Evolutionary conservation across 164 flowering plant species (phyloP), one percentile per base, ranked within the genome.

Genomic region (Nelumbo lutea): DNA sequence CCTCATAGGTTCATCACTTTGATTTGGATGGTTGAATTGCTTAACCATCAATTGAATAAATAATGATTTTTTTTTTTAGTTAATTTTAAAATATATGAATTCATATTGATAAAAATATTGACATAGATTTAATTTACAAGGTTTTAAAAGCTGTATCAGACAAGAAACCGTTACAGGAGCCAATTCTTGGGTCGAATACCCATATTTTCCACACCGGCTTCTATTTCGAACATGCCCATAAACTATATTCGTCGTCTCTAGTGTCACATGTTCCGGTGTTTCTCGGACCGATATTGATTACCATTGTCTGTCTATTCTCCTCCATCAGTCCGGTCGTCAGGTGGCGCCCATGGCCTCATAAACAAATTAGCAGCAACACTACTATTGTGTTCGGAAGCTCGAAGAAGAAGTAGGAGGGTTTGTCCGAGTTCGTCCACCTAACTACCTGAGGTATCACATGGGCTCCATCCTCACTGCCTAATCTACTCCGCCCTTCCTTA

Each of bases 401-500:
- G 40, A 57, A 57, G 59, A 57, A 57, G 59, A 57, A 57, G 8
- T 57, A 15, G 41, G 59, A 57, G 59, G 59, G 59, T 5, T 57
- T 40, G 14, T 57, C 59, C 27, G 27, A 27, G 0, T 27, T 27
- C 0, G 27, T 27, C 27, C 27, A 27, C 27, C 27, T 27, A 0
- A 27, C 9, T 40, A 57, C 59, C 59, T 57, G 40, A 57, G 8
- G 14, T 53, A 53, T 15, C 57, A 53, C n/a, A 53, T 53, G 59
- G 59, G 59, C 4, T 40, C 59, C 40, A 40, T 57, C 78, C 97
- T 83, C 0, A 75, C 57, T 70, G 87, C 99, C 99, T 98, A 96
- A 42, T 88, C 97, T 6, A 85, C 86, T 45, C 80, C 86, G 6
- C 89, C 89, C 67, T 84, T 84, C 60, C 83, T 86, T 42, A 81